Base-by-base conservation (phyloP, 495 filamentous ascomycete species). In the Cetradonia linearis region DNA sequence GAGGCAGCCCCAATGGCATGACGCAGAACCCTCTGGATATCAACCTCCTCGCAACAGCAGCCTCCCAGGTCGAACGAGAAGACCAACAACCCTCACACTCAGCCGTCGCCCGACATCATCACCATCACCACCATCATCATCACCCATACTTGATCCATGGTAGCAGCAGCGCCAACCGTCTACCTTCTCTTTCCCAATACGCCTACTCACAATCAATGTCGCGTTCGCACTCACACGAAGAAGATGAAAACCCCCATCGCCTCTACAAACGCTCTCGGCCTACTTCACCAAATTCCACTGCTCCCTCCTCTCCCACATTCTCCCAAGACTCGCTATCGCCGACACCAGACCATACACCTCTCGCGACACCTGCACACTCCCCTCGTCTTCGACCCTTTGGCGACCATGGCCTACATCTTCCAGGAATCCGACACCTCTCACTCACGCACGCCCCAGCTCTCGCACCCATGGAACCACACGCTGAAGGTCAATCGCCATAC, bases 271-370 rank as follows among this genome's bases (percentile, higher is more conserved):
- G 87, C 49, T 96, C 91, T 58, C 78, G 93, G 59, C 93, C 93
- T 40, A 90, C 88, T 70, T 95, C 94, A 5, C 94, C 93, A 18
- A 86, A 89, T 71, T 96, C 90, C 44, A 97, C 93, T 4, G 92
- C 91, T 25, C 93, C 93, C 31, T 94, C 92, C 31, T 97, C 93
- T 2, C 93, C 93, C n/a, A 96, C 89, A 36, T 97, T 96, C 75
- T 96, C 93, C 7, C 88, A 96, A 72, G 92, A 94, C 75, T 96
- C 91, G 10, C 82, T 89, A 28, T 97, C 94, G 1, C 94, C 93
- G 1, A 98, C 93, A 2, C 94, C 93, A 2, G 93, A 96, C 68
- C 91, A 96, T 77, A 97, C 94, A 16, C 93, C 93, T 8, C 80
- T 97, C 47, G 93, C 91, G 34, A 98, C 93, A 2, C 93, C 93